Percentiles rank a stretch among this genome's conserved stretches.
Evolutionary conservation across 768 basidiomycete genomes (phyloP).

Genomic region (Mycena albidolilacea): DNA sequence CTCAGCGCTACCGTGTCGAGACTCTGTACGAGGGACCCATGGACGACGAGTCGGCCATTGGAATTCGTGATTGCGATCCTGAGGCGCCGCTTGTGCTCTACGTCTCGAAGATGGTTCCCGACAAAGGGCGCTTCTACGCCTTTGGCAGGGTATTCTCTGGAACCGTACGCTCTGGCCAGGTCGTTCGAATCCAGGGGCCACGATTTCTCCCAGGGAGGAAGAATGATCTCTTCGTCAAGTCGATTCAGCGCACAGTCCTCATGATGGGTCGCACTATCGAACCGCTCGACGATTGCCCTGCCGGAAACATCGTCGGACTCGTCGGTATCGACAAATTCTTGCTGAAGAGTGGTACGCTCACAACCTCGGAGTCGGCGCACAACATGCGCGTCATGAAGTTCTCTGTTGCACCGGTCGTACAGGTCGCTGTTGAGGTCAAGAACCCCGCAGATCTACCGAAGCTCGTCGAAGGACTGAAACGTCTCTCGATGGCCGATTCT

Average conservation of each 20-base stretch:
- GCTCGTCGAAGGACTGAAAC: constrained; percentile 99
- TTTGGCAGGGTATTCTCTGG: constrained; percentile 99
- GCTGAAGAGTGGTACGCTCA: constrained; percentile 98
- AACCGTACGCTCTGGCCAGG: constrained; percentile 96
- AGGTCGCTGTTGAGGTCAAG: constrained; percentile 99
- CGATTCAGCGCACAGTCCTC: constrained; percentile 97
- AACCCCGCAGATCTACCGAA: constrained; percentile 99
- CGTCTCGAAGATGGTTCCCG: constrained; percentile 99
- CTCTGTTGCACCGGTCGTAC: constrained; percentile 99
- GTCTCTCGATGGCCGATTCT: constrained; percentile 99
- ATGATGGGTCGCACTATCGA: constrained; percentile 99
- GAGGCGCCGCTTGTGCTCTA: constrained; percentile 96
- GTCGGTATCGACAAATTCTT: constrained; percentile 99
- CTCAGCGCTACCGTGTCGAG: constrained; percentile 98
- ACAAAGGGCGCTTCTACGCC: constrained; percentile 99
- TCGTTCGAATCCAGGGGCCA: constrained; percentile 98
- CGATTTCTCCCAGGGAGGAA: constrained; percentile 99
- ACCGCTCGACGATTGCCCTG: constrained; percentile 98
- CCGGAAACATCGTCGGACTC: constrained; percentile 98
- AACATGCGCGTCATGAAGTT: constrained; percentile 99
- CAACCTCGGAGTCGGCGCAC: constrained; percentile 97
- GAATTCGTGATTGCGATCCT: constrained; percentile 98
- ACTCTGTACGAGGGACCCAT: constrained; percentile 99
- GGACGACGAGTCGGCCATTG: constrained; percentile 99
- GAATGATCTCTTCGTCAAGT: constrained; percentile 97